These are phyloP conservation scores for Nakaseomyces uthaithaninus DNA, from an alignment of 1,139 yeast genomes.

Conservation along the genomic window DNA sequence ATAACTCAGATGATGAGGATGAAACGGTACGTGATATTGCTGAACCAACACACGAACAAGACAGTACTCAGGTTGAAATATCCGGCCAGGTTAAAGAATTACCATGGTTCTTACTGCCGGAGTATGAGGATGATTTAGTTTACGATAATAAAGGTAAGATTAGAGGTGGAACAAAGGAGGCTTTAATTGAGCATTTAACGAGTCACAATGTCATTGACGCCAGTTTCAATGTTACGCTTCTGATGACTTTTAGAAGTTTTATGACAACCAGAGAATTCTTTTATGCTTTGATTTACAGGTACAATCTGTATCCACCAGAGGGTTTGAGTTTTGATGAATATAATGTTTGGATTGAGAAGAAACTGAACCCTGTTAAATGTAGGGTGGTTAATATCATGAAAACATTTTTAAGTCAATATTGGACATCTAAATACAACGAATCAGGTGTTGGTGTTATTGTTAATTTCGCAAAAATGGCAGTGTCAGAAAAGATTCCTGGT, in stretches of 20 bases:
- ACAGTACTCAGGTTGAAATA: not conserved
- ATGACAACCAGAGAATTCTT: slow-evolving; percentile 61
- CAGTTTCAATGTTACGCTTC: slow-evolving; percentile 59
- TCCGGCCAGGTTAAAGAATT: slow-evolving; percentile 24
- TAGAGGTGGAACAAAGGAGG: slow-evolving; percentile 80
- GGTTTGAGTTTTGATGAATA: slow-evolving; percentile 81
- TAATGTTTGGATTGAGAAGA: slow-evolving; percentile 68
- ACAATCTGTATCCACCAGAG: slow-evolving; percentile 74
- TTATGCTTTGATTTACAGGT: slow-evolving; percentile 54
- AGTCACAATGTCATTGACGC: slow-evolving; percentile 67
- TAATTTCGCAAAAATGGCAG: slow-evolving; percentile 50
- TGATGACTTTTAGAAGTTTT: slow-evolving; percentile 71
- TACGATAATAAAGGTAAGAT: slow-evolving; percentile 67
- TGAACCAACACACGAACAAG: slow-evolving; percentile 12
- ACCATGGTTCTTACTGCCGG: slow-evolving; percentile 81
- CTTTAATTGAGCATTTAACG: slow-evolving; percentile 74
- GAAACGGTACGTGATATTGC: slow-evolving; percentile 24
- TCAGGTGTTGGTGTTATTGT: slow-evolving; percentile 45
- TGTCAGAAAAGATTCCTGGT: slow-evolving; percentile 41
- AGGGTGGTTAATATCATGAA: slow-evolving; percentile 68
- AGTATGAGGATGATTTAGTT: slow-evolving; percentile 63
- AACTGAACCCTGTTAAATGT: slow-evolving; percentile 47
- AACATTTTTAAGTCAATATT: slow-evolving; percentile 62
- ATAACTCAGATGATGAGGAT: slow-evolving; percentile 14
- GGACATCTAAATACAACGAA: slow-evolving; percentile 61